phyloP scores from a whole-genome alignment of 257 asterid genomes.

The Thymus mandschuricus region DNA sequence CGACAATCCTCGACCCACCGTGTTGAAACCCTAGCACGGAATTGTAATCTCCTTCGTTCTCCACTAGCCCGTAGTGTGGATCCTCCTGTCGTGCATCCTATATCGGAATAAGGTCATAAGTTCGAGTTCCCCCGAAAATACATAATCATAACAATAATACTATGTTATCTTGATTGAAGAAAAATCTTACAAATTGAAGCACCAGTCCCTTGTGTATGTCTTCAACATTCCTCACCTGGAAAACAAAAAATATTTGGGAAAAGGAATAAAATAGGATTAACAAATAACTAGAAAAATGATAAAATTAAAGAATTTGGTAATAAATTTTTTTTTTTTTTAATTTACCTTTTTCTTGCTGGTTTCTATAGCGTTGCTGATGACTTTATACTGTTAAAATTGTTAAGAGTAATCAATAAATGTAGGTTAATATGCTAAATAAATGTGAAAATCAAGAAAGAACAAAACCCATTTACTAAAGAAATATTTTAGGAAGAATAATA shows the following conservation, averaged over 20 bases:
- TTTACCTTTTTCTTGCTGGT: slow-evolving; percentile 81
- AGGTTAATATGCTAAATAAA: neutral
- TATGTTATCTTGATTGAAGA: neutral
- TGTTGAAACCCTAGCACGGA: slow-evolving; percentile 61
- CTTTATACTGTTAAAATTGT: slow-evolving; percentile 57
- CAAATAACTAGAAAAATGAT: neutral
- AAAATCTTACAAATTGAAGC: slow-evolving; percentile 64
- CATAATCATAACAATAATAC: too few relatives aligned
- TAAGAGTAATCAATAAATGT: neutral
- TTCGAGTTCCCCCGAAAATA: too few relatives aligned
- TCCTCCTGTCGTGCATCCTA: slow-evolving; percentile 86
- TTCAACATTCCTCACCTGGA: slow-evolving; percentile 77
- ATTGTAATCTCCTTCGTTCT: slow-evolving; percentile 74
- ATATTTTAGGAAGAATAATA: too few relatives aligned
- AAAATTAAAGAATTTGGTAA: neutral
- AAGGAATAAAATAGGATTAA: neutral
- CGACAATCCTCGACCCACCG: slow-evolving; percentile 57
- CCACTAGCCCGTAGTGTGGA: slow-evolving; percentile 89
- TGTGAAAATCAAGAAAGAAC: too few relatives aligned
- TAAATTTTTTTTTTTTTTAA: neutral
- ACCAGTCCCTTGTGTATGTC: slow-evolving; percentile 73
- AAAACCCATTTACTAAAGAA: too few relatives aligned
- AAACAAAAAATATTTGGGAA: neutral
- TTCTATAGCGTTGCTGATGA: slow-evolving; percentile 58
- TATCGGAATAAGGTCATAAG: neutral